Evolutionary conservation across 2,329 filamentous ascomycete species (phyloP).

Genomic region (Pseudopithomyces chartarum): DNA sequence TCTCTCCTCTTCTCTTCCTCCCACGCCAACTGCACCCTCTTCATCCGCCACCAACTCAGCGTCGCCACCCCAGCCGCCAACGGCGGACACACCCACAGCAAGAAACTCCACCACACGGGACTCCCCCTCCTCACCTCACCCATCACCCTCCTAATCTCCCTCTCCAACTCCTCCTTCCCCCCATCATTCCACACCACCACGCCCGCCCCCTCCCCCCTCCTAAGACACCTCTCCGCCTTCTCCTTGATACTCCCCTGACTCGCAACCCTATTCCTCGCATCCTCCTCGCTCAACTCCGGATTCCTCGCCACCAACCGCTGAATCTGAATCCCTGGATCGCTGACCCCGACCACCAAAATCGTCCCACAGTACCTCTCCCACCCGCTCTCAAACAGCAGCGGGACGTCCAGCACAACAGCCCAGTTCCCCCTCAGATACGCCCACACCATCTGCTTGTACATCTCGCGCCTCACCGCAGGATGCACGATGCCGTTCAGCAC

Average conservation of each 20-base stretch:
- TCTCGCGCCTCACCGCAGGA: constrained; percentile 82
- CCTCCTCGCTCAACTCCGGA: constrained; percentile 76
- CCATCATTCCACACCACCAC: constrained; percentile 92
- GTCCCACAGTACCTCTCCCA: constrained; percentile 86
- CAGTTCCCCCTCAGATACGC: constrained; percentile 77
- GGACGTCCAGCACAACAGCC: constrained; percentile 92
- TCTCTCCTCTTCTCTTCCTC: constrained; percentile 60
- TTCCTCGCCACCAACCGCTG: constrained; percentile 75
- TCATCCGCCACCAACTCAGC: constrained; percentile 76
- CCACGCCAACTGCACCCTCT: constrained; percentile 73
- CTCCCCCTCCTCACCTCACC: constrained; percentile 64
- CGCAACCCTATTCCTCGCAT: constrained; percentile 82
- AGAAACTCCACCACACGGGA: constrained; percentile 83
- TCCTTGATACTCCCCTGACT: constrained; percentile 86
- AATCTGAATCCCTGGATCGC: constrained; percentile 82
- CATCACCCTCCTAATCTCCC: constrained; percentile 71
- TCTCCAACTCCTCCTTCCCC: constrained; percentile 69
- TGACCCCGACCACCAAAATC: constrained; percentile 85
- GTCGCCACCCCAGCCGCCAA: constrained; percentile 70
- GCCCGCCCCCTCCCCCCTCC: constrained; percentile 66
- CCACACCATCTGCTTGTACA: constrained; percentile 74
- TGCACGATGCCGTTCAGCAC: constrained; percentile 91
- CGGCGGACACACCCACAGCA: constrained; percentile 72
- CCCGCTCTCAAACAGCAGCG: constrained; percentile 85
- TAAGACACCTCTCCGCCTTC: constrained; percentile 78